Evolutionary conservation across 129 eudicot genomes (phyloP), one percentile per base, ranked within the genome.

Genomic region (Ambrosia trifida): DNA sequence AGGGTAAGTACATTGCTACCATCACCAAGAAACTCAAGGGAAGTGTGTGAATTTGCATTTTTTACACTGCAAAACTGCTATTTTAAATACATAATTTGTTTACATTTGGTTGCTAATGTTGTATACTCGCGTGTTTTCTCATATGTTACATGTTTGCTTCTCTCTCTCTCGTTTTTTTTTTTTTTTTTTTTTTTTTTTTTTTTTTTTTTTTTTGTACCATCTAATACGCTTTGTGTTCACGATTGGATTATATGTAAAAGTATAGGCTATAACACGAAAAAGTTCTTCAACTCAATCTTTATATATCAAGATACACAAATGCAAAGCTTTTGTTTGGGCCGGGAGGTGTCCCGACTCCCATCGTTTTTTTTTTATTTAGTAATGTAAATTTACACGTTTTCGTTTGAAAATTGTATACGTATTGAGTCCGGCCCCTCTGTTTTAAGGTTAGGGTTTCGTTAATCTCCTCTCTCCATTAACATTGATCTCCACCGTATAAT

Each of bases 21-120:
- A 82, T 91, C 72, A 72, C 93, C 76, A 91, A 82, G 85, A 91
- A 88, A 79, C 92, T 91, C 65, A 91, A 91, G 80, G 87, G 83
- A 70, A 83, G 85, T 68, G 80, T 83, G 19, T 87, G 77, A 59
- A 84, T 58, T 76, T 59, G 33, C 28, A 33, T 51, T 58, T 63
- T 49, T 44, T 14, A 74, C 56, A 44, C 66, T 28, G 78, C 67
- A 28, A 51, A 58, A 70, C 38, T 35, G 13, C 51, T 65, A 63
- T 70, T 68, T 59, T 20, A 32, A 16, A 38, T 63, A 14, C 17
- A 10, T 74, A 52, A 43, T 17, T 76, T 76, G 30, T 62, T 62
- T 62, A 35, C 52, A 64, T 66, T 61, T 14, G 43, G 53, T 38
- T 49, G 64, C 57, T 20, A 41, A 70, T 31, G 67, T 28, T 71